Conservation (phyloP, 2,329 filamentous ascomycete genomes). For the Exophiala aquamarina region DNA sequence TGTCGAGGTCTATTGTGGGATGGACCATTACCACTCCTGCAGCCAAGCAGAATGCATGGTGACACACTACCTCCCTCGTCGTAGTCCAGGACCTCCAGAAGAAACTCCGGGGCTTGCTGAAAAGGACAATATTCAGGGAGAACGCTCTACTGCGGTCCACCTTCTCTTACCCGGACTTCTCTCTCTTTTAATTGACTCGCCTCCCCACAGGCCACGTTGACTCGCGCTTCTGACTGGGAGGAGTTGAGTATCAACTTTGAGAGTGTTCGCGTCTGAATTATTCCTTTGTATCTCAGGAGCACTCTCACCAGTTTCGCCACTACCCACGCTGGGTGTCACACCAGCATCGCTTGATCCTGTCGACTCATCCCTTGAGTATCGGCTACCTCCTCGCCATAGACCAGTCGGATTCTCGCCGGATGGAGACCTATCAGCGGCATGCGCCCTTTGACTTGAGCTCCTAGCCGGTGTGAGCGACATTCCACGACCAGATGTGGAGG, state of each 20-base stretch:
- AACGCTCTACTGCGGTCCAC: constrained; percentile 25
- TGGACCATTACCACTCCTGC: too few relatives aligned
- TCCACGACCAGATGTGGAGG: constrained; percentile 10
- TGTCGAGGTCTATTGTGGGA: too few relatives aligned
- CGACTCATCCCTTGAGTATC: constrained; percentile 21
- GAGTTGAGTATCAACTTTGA: constrained; percentile 1
- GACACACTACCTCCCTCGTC: too few relatives aligned
- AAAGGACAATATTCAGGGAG: constrained; percentile 8
- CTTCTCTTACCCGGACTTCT: constrained; percentile 24
- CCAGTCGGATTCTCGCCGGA: constrained; percentile 12
- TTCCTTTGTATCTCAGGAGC: constrained; percentile 11
- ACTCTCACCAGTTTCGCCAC: constrained; percentile 7
- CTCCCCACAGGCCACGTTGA: constrained; percentile 26
- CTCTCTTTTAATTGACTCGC: constrained; percentile 14
- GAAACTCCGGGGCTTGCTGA: too few relatives aligned
- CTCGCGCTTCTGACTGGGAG: constrained; percentile 22
- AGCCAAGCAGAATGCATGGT: too few relatives aligned
- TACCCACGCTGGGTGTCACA: constrained; percentile 12
- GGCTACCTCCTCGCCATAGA: constrained; percentile 22
- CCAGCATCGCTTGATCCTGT: constrained; percentile 19
- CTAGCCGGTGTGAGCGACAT: constrained; percentile 7
- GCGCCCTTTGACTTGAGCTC: constrained; percentile 19
- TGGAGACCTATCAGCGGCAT: constrained; percentile 10
- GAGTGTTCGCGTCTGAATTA: background rate
- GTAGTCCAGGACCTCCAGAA: too few relatives aligned